Percentiles rank a stretch among this genome's conserved stretches.
Evolutionary conservation across 2,329 filamentous ascomycete species (phyloP).

Genomic region (Sporothrix mexicana): DNA sequence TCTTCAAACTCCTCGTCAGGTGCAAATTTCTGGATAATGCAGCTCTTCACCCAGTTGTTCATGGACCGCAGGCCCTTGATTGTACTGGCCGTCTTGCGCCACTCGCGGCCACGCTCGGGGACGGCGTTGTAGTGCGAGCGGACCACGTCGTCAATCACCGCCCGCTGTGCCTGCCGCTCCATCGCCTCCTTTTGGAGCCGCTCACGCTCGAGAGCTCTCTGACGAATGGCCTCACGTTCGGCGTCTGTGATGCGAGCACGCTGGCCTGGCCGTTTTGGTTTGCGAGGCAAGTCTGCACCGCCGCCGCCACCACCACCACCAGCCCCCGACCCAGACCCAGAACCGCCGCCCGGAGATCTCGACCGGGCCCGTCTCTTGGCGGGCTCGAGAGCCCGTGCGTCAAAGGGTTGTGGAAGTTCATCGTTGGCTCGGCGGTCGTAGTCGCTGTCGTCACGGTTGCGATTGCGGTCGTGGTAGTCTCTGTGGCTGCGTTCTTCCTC

Average conservation of each 20-base stretch:
- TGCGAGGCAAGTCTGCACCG: constrained; percentile 58
- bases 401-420: constrained; percentile 65
- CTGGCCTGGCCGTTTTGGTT: constrained; percentile 71
- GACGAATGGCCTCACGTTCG: constrained; percentile 71
- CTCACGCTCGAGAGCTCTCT: constrained; percentile 62
- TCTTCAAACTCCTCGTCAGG: constrained; percentile 75
- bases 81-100: constrained; percentile 90
- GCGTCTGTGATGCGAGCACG: constrained; percentile 69
- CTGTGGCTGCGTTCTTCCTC: background rate
- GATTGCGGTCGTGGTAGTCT: constrained; percentile 22
- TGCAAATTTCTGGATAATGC: constrained; percentile 94
- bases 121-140: constrained; percentile 95
- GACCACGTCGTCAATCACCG: constrained; percentile 82
- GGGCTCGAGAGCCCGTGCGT: constrained; percentile 62
- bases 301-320: constrained; percentile 34
- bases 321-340: constrained; percentile 35
- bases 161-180: constrained; percentile 50
- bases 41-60: constrained; percentile 99
- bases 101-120: constrained; percentile 89
- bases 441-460: constrained; percentile 32
- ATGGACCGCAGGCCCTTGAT: constrained; percentile 94
- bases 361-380: constrained; percentile 65
- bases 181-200: constrained; percentile 49
- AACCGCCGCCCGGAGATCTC: constrained; percentile 49
- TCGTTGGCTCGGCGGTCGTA: constrained; percentile 43